phyloP scores from a whole-genome alignment of 73 alveolate genomes.

The Paraurostyla sp. region DNA sequence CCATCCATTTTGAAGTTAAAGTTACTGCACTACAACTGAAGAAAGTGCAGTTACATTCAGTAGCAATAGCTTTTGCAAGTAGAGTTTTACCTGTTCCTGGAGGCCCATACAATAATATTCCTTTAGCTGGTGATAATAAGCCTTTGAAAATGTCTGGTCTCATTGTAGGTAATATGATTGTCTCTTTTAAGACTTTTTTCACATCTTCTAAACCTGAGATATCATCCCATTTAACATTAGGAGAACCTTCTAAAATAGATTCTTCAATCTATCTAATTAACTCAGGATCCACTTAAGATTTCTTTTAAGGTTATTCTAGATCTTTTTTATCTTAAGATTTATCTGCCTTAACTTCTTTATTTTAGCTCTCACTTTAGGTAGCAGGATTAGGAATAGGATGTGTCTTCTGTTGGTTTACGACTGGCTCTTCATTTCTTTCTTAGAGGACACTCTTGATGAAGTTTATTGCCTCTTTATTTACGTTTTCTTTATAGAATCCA shows the following conservation, averaged over 20 bases:
- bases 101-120: slow-evolving; percentile 89
- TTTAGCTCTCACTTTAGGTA: neutral
- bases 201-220: slow-evolving; percentile 91
- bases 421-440: slow-evolving; percentile 10
- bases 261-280: slow-evolving; percentile 65
- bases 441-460: slow-evolving; percentile 11
- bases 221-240: slow-evolving; percentile 92
- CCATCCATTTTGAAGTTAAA: slow-evolving; percentile 91
- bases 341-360: neutral
- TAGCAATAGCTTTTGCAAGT: slow-evolving; percentile 90
- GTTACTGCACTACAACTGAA: slow-evolving; percentile 88
- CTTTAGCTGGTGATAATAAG: slow-evolving; percentile 79
- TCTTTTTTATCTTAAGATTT: neutral
- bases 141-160: slow-evolving; percentile 88
- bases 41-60: slow-evolving; percentile 84
- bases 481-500: slow-evolving; percentile 49
- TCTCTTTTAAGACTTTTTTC: slow-evolving; percentile 87
- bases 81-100: slow-evolving; percentile 91
- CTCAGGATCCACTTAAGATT: slow-evolving; percentile 36
- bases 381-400: neutral
- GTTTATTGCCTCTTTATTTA: slow-evolving; percentile 51
- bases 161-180: slow-evolving; percentile 84
- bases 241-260: slow-evolving; percentile 81
- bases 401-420: too few relatives aligned
- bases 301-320: too few relatives aligned